Conservation (phyloP, 768 basidiomycete genomes). For the Leucocoprinus sp. region DNA sequence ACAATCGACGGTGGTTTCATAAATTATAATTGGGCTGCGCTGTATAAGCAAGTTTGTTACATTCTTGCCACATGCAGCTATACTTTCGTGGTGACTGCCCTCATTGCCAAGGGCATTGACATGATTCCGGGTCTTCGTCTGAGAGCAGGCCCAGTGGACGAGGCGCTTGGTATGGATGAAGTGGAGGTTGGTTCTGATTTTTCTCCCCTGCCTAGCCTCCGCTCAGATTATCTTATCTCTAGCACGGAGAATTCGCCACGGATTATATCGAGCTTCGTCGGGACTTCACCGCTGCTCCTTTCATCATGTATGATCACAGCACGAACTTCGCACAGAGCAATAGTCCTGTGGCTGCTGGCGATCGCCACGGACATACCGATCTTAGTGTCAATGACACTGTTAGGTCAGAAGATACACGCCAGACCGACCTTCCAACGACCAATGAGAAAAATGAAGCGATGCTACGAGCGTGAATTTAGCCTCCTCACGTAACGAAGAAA, state of each 20-base stretch:
- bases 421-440: not conserved
- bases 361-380: slow-evolving; percentile 32
- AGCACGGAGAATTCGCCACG: slow-evolving; percentile 65
- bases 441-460: not conserved
- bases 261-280: slow-evolving; percentile 66
- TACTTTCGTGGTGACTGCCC: slow-evolving; percentile 52
- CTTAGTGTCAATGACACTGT: slow-evolving; percentile 11
- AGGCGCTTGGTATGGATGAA: slow-evolving; percentile 61
- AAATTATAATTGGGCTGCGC: slow-evolving; percentile 68
- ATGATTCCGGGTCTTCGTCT: slow-evolving; percentile 51
- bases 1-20: slow-evolving; percentile 58
- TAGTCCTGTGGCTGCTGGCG: slow-evolving; percentile 26
- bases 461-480: not conserved
- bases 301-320: slow-evolving; percentile 21
- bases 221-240: not conserved
- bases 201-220: not conserved
- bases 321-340: slow-evolving; percentile 4
- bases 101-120: slow-evolving; percentile 50
- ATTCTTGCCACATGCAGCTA: slow-evolving; percentile 50
- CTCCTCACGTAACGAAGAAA: not conserved
- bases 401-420: slow-evolving; percentile 3
- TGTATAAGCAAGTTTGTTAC: slow-evolving; percentile 71
- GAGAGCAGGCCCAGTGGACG: slow-evolving; percentile 45
- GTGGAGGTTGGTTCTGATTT: slow-evolving; percentile 42
- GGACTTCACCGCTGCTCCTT: slow-evolving; percentile 48